Evolutionary conservation across 2,329 filamentous ascomycete species (phyloP), one percentile per base, ranked within the genome.

Genomic region (Elsinoe necatrix): DNA sequence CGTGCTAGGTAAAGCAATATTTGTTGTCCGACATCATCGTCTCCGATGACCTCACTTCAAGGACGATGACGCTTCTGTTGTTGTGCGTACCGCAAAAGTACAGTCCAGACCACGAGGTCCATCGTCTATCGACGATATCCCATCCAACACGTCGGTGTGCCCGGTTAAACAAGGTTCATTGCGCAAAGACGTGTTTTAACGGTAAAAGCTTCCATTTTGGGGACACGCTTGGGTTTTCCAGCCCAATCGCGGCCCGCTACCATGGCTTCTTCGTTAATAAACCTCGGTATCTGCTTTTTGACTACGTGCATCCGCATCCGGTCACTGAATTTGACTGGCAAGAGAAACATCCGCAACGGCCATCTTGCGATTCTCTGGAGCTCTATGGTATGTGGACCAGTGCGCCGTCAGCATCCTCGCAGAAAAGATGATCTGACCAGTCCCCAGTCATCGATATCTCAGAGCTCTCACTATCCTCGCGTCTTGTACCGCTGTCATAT

Each of bases 241-340:
- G 48, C 48, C 48, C 16, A 31, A n/a, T 37, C 48, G 29, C 48
- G 48, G 48, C 48, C 48, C 29, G 48, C 48, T 52, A 37, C 48
- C 11, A 16, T 25, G 48, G n/a, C 48, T 52, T 52, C 48, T 37
- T 52, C 48, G 48, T 37, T 52, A 20, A n/a, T n/a, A 23, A 52
- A 39, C 25, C 2, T 23, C 8, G 48, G 21, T 25, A 14, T 16
- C 45, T 18, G 45, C 8, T n/a, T 31, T 50, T 35, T 31, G n/a
- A 34, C 25, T 14, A 31, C 45, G 16, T 34, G 23, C 14, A 7
- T 21, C 41, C 9, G 41, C 16, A 43, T 37, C 34, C 4, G 27
- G 9, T 9, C 27, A 29, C 27, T 29, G 9, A 29, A 4, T 4
- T 29, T 29, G 27, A n/a, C n/a, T n/a, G n/a, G n/a, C n/a, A n/a